Conservation (phyloP, 2,329 filamentous ascomycete genomes). For the Pestalotiopsis sp. region DNA sequence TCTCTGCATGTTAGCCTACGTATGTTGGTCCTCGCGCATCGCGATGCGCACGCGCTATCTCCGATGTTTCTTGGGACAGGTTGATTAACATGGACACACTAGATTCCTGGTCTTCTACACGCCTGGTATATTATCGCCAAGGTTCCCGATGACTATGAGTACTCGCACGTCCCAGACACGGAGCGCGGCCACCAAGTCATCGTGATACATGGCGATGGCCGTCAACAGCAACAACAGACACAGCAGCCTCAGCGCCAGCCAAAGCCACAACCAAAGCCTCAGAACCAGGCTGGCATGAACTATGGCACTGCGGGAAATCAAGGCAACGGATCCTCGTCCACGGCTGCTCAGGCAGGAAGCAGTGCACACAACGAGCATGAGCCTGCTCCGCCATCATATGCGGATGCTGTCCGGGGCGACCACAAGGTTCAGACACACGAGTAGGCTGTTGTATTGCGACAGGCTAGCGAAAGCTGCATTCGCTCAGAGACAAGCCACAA, state of each 20-base stretch:
- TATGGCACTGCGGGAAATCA: conserved; percentile 46
- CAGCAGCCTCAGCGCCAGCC: conserved; percentile 33
- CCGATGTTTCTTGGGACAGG: background rate
- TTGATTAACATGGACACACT: conserved; percentile 15
- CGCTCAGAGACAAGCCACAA: background rate
- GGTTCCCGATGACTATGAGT: conserved; percentile 78
- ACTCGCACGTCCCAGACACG: conserved; percentile 63
- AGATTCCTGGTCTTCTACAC: conserved; percentile 86
- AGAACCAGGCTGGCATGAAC: conserved; percentile 41
- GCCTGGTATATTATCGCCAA: conserved; percentile 98
- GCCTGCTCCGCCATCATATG: conserved; percentile 77
- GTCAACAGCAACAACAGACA: conserved; percentile 32
- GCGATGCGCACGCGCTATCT: conserved; percentile 28
- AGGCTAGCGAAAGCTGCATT: background rate
- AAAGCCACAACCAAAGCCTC: conserved; percentile 34
- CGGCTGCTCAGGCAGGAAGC: conserved; percentile 43
- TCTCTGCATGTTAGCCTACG: conserved; percentile 76
- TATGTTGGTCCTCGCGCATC: conserved; percentile 32
- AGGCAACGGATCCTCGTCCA: conserved; percentile 33
- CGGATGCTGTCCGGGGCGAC: conserved; percentile 86
- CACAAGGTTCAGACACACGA: conserved; percentile 81
- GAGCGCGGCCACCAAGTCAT: conserved; percentile 75
- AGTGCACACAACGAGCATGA: conserved; percentile 41
- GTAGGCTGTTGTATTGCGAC: conserved; percentile 33
- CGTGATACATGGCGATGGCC: conserved; percentile 55